These are phyloP conservation scores for Fusarium anguioides DNA, from an alignment of 2,329 filamentous ascomycete genomes.

Conservation along the genomic window DNA sequence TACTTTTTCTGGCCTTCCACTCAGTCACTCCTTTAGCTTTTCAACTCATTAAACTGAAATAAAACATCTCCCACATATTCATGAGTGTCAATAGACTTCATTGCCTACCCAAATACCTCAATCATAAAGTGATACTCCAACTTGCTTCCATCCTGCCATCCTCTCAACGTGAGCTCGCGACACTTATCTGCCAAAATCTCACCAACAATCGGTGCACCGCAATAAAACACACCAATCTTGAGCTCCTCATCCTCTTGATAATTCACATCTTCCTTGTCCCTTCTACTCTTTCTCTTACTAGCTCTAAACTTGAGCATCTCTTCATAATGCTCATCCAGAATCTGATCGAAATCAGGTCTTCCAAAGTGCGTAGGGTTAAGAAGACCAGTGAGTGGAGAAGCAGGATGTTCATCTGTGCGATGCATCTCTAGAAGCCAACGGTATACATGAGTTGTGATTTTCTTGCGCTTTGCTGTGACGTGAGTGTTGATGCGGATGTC, in stretches of 20 bases:
- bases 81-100: too few species aligned
- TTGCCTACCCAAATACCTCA: constrained; percentile 62
- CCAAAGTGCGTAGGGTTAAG: constrained; percentile 66
- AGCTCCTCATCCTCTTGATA: constrained; percentile 49
- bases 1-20: too few species aligned
- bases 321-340: constrained; percentile 65
- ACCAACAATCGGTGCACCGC: constrained; percentile 66
- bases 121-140: constrained; percentile 69
- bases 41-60: too few species aligned
- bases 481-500: constrained; percentile 67
- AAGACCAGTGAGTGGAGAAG: constrained; percentile 65
- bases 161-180: constrained; percentile 60
- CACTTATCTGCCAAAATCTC: constrained; percentile 67
- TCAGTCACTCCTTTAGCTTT: too few species aligned
- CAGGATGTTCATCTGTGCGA: constrained; percentile 61
- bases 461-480: constrained; percentile 65
- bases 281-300: constrained; percentile 21
- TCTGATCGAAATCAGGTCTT: constrained; percentile 62
- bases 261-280: not conserved
- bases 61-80: too few species aligned
- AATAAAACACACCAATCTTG: constrained; percentile 67
- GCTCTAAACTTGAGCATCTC: constrained; percentile 58
- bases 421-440: constrained; percentile 67
- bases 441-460: constrained; percentile 65
- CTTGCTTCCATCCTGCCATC: constrained; percentile 61